Evolutionary conservation across 495 filamentous ascomycete species (phyloP), one percentile per base, ranked within the genome.

Genomic region (Ramalina peruviana): DNA sequence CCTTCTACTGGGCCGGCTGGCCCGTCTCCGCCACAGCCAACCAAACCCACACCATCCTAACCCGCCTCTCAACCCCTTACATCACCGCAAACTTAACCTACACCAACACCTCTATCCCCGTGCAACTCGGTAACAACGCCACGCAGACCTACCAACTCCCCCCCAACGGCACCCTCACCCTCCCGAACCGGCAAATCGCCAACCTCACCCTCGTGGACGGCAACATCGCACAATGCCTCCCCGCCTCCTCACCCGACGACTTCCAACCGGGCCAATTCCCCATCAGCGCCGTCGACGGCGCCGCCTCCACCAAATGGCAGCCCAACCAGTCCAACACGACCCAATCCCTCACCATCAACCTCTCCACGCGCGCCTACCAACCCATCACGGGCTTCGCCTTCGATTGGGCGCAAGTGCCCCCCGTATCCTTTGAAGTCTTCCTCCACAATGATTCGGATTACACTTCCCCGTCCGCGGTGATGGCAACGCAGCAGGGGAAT

Each of bases 231-330:
- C 85, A 89, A 67, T 88, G 83, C 64, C 67, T 68, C 16, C 69
- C 78, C 1, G 73, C 75, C 12, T 54, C 56, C 25, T 79, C 78
- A 1, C 48, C 58, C 1, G 56, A 72, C 43, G 55, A 54, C 0
- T 82, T 75, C 60, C 65, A 72, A 23, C 70, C 78, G 0, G 85
- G 85, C 21, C 85, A 89, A 61, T 84, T 86, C 67, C 83, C 85
- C 1, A 67, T 83, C 30, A 71, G 75, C 0, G 81, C 79, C 0
- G 75, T 84, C 23, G 85, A 89, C 54, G 85, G 85, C 42, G 77
- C 80, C 1, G 69, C 75, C 0, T 73, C 75, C 25, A 89, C 85
- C 0, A 74, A 75, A 45, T 89, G 85, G 85, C 83, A 86, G 56
- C 83, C 85, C 1, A 59, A 65, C 1, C 60, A 65, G 4, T 69